A percentile compares a stretch with the other conserved stretches of the same genome.
Evolutionary conservation across 2,329 filamentous ascomycete genomes (phyloP).

Genomic region (Geosmithia flava): DNA sequence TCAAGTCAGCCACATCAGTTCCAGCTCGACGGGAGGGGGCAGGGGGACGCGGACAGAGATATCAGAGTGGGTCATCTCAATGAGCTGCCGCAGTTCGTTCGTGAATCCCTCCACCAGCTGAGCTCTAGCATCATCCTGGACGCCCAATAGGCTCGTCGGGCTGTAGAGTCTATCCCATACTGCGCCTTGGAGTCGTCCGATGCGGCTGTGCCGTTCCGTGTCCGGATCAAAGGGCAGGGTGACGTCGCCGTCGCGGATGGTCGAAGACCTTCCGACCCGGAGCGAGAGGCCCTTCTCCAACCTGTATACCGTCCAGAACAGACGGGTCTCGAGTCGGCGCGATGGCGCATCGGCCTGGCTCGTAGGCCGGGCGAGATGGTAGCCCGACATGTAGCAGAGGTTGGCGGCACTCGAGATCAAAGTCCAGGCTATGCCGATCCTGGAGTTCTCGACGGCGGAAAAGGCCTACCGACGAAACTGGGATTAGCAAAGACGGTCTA

Average conservation of each 20-base stretch:
- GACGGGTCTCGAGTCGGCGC: background rate
- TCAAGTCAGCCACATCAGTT: too few relatives aligned
- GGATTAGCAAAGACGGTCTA: too few relatives aligned
- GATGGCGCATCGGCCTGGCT: background rate
- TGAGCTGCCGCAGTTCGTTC: too few relatives aligned
- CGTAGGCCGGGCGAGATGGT: conserved; percentile 10
- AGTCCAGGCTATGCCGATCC: conserved; percentile 17
- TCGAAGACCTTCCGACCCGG: conserved; percentile 18
- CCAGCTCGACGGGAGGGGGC: too few relatives aligned
- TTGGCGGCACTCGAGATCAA: conserved; percentile 21
- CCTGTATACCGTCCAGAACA: conserved; percentile 22
- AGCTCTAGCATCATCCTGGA: too few relatives aligned
- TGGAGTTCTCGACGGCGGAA: conserved; percentile 18
- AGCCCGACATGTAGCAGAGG: conserved; percentile 18
- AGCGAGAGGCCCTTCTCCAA: conserved; percentile 23
- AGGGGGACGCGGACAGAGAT: too few relatives aligned
- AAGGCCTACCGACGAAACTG: conserved; percentile 11
- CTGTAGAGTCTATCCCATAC: conserved; percentile 21
- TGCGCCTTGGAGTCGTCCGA: conserved; percentile 15
- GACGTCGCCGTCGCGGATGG: conserved; percentile 18
- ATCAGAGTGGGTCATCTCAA: too few relatives aligned
- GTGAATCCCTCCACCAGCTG: too few relatives aligned
- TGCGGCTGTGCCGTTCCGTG: conserved; percentile 7
- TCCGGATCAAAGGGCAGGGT: conserved; percentile 7
- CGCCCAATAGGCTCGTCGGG: conserved; percentile 11